Percentiles rank a stretch among this genome's conserved stretches.
Evolutionary conservation across 805 yeast species (phyloP).

Genomic region (Millerago galiae): DNA sequence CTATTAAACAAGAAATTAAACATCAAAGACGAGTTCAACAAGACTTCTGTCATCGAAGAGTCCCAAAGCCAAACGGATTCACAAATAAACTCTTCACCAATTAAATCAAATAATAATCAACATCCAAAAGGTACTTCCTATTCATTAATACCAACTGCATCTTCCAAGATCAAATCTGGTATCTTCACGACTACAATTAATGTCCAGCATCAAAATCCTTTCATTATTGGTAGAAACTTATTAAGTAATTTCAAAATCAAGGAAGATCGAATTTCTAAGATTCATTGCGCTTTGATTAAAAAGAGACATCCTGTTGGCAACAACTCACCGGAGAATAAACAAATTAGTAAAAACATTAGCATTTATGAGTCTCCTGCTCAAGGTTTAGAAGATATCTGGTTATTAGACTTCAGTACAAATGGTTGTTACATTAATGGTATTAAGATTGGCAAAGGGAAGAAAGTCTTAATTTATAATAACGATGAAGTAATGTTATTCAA

Average conservation of each 20-base stretch:
- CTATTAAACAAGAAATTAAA: neutral
- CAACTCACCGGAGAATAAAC: neutral
- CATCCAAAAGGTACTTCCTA: constrained; percentile 58
- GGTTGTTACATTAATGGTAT: constrained; percentile 65
- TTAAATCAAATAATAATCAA: constrained; percentile 1
- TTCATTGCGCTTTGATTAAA: constrained; percentile 67
- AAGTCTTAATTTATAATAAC: constrained; percentile 53
- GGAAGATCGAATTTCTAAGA: constrained; percentile 76
- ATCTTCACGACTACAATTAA: constrained; percentile 34
- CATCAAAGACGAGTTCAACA: constrained; percentile 15
- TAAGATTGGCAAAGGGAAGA: constrained; percentile 55
- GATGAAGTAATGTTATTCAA: constrained; percentile 62
- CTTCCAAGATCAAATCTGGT: constrained; percentile 32
- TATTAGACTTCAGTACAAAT: constrained; percentile 74
- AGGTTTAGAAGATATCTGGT: constrained; percentile 71
- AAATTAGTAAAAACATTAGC: constrained; percentile 19
- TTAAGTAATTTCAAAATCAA: constrained; percentile 54
- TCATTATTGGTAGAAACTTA: constrained; percentile 67
- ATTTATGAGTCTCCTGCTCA: constrained; percentile 68
- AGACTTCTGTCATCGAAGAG: constrained; percentile 16
- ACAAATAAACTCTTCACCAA: constrained; percentile 3
- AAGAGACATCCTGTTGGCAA: constrained; percentile 53
- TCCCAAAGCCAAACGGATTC: neutral
- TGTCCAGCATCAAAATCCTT: constrained; percentile 58
- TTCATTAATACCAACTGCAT: constrained; percentile 45